These are phyloP conservation scores for Purpureocillium lavendulum DNA, from an alignment of 2,329 filamentous ascomycete species.

Conservation along the genomic window DNA sequence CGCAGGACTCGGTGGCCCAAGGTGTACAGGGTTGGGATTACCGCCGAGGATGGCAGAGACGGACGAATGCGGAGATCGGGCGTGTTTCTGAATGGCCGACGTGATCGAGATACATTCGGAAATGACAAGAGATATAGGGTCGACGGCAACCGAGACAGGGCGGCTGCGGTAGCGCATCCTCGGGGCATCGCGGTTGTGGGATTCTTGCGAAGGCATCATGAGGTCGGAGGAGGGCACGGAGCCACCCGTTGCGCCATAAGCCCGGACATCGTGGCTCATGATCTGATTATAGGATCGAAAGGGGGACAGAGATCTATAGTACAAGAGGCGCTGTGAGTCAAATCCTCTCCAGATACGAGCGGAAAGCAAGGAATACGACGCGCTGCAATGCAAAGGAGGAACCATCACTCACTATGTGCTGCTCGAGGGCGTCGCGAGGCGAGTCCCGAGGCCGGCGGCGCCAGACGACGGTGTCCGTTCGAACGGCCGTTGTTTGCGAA, in stretches of 20 bases:
- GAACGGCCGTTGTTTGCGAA: too few relatives aligned
- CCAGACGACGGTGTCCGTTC: too few relatives aligned
- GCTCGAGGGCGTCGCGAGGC: too few relatives aligned
- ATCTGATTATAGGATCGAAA: constrained; percentile 9
- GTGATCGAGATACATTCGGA: constrained; percentile 99
- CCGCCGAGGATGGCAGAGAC: constrained; percentile 92
- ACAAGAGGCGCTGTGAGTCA: too few relatives aligned
- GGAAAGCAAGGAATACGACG: too few relatives aligned
- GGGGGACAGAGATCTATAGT: not conserved
- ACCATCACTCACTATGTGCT: too few relatives aligned
- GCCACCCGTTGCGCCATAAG: constrained; percentile 16
- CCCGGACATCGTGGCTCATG: constrained; percentile 24
- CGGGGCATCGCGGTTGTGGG: constrained; percentile 20
- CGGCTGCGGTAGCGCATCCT: constrained; percentile 53
- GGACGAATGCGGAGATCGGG: constrained; percentile 89
- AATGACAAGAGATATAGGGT: constrained; percentile 86
- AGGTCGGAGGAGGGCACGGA: constrained; percentile 8
- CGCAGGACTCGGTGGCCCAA: constrained; percentile 38
- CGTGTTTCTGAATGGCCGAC: constrained; percentile 95
- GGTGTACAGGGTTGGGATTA: constrained; percentile 48
- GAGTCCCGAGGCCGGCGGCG: too few relatives aligned
- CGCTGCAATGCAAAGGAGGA: too few relatives aligned
- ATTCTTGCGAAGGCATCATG: not conserved
- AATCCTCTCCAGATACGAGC: too few relatives aligned
- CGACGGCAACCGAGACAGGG: constrained; percentile 71